A percentile compares a stretch with the other conserved stretches of the same genome.
These are phyloP conservation scores for Colletotrichum brevisporum DNA, from an alignment of 2,329 filamentous ascomycete genomes.

Conservation along the genomic window DNA sequence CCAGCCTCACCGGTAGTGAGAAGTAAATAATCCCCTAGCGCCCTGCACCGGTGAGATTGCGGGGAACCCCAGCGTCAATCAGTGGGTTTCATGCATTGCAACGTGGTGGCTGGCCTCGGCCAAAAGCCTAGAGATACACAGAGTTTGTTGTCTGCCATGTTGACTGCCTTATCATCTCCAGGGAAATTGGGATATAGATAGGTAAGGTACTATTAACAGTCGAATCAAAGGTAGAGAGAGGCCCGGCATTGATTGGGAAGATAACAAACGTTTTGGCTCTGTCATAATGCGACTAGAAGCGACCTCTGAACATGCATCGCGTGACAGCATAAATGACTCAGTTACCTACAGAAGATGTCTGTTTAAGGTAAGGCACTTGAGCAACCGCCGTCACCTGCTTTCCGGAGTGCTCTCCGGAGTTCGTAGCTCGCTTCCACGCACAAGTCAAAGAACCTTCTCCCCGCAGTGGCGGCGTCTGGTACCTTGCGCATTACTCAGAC, in stretches of 20 bases:
- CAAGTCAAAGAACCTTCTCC: not conserved
- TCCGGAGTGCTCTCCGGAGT: not conserved
- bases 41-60: conserved; percentile 12
- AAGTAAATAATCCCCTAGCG: conserved; percentile 1
- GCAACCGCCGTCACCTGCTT: not conserved
- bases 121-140: too few relatives aligned
- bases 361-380: too few relatives aligned
- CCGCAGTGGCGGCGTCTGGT: not conserved
- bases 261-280: too few relatives aligned
- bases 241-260: too few relatives aligned
- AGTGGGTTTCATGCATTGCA: not conserved
- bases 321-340: not conserved
- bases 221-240: too few relatives aligned
- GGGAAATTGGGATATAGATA: too few relatives aligned
- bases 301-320: not conserved
- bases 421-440: not conserved
- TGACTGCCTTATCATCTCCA: too few relatives aligned
- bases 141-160: too few relatives aligned
- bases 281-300: too few relatives aligned
- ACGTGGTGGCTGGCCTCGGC: not conserved
- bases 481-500: not conserved
- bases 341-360: too few relatives aligned
- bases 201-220: too few relatives aligned
- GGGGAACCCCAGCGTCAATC: conserved; percentile 19
- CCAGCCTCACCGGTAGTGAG: conserved; percentile 18